phyloP scores from a whole-genome alignment of 805 yeast species.

The Sugiyamaella marilandica region DNA sequence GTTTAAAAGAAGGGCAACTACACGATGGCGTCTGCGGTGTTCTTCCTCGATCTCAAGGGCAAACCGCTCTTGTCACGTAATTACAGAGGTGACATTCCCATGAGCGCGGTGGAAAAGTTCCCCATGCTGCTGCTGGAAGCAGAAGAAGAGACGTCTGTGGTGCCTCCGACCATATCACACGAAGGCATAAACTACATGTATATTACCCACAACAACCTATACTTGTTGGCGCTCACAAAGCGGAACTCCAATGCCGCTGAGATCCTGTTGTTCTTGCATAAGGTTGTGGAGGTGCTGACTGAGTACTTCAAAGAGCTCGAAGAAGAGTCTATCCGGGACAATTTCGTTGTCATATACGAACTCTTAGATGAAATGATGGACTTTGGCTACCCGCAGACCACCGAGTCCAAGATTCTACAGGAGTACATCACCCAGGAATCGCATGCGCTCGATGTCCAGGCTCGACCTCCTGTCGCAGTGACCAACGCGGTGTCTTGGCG shows the following conservation, averaged over 20 bases:
- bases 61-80: constrained; percentile 64
- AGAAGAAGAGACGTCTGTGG: constrained; percentile 32
- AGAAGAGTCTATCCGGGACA: constrained; percentile 62
- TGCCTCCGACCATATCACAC: constrained; percentile 45
- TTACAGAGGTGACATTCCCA: constrained; percentile 65
- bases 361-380: constrained; percentile 88
- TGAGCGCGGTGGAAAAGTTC: constrained; percentile 54
- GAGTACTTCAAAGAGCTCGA: constrained; percentile 47
- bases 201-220: constrained; percentile 47
- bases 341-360: constrained; percentile 70
- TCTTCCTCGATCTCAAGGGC: constrained; percentile 63
- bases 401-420: constrained; percentile 70
- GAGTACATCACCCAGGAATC: constrained; percentile 68
- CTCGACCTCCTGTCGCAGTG: constrained; percentile 64
- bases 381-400: constrained; percentile 78
- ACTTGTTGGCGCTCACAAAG: constrained; percentile 31
- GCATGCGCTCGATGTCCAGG: constrained; percentile 35
- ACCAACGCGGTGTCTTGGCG: constrained; percentile 86
- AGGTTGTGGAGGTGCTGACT: constrained; percentile 41
- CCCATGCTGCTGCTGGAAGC: constrained; percentile 48
- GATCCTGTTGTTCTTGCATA: constrained; percentile 51
- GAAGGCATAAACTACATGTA: constrained; percentile 55
- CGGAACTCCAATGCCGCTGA: constrained; percentile 49
- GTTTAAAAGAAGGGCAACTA: not conserved
- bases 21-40: constrained; percentile 62